phyloP scores from a whole-genome alignment of 305 asterid species.

The Coffea humblotiana region DNA sequence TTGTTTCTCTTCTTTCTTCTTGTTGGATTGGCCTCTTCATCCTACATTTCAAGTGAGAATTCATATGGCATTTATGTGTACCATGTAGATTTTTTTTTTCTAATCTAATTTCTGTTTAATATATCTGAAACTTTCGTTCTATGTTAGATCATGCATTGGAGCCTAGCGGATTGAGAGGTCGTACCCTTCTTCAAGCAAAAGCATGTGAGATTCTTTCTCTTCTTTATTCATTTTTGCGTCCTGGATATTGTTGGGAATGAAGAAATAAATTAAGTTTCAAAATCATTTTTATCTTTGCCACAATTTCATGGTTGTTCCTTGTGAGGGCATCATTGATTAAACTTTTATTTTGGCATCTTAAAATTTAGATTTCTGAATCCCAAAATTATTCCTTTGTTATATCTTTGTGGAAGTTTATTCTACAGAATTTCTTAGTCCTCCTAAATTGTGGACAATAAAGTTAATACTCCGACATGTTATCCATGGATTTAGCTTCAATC shows the following conservation, averaged over 20 bases:
- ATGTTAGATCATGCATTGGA: conserved; percentile 44
- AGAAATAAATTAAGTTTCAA: neutral
- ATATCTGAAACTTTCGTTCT: neutral
- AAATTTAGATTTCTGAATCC: no score
- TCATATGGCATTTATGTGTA: neutral
- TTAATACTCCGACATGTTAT: no score
- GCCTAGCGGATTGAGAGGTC: conserved; percentile 40
- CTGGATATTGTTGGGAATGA: neutral
- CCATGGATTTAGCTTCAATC: no score
- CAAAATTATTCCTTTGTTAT: no score
- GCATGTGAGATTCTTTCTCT: conserved; percentile 32
- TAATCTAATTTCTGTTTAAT: neutral
- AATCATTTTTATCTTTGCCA: neutral
- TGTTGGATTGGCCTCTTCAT: conserved; percentile 49
- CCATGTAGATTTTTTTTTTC: neutral
- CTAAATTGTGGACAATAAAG: no score
- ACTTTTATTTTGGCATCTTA: no score
- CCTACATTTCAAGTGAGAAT: conserved; percentile 53
- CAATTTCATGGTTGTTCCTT: no score
- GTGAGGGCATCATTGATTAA: no score
- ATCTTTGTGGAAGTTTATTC: no score
- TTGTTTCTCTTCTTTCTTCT: conserved; percentile 45
- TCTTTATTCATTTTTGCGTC: neutral
- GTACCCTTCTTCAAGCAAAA: conserved; percentile 72
- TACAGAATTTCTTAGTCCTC: no score